phyloP scores from a whole-genome alignment of 2,329 filamentous ascomycete species.

The Beauveria scarabaeidicola region DNA sequence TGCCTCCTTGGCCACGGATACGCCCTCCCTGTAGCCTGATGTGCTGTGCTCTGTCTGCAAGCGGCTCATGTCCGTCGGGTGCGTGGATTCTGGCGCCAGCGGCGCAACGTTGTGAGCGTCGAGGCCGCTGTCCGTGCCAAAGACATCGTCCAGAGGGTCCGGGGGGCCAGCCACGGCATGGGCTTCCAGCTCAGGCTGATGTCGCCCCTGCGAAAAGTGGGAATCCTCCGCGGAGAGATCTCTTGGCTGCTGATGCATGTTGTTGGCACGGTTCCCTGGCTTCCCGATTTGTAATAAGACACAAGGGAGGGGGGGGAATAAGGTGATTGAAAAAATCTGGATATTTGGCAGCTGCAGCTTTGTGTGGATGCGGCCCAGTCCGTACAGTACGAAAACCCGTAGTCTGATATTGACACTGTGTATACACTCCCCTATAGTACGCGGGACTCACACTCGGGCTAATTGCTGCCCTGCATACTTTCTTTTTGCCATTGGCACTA shows the following conservation, averaged over 20 bases:
- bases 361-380: constrained; percentile 7
- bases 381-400: background rate
- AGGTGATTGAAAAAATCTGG: background rate
- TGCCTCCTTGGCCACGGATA: constrained; percentile 63
- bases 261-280: background rate
- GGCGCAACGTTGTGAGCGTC: constrained; percentile 7
- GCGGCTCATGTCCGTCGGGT: constrained; percentile 59
- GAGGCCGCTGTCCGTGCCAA: constrained; percentile 19
- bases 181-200: background rate
- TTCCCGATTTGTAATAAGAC: constrained; percentile 1
- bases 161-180: background rate
- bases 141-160: constrained; percentile 29
- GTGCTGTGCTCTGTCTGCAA: constrained; percentile 71
- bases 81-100: constrained; percentile 17
- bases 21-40: constrained; percentile 83
- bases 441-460: background rate
- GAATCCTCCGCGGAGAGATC: constrained; percentile 7
- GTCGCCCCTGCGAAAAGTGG: constrained; percentile 6
- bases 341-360: constrained; percentile 2
- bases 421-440: too few relatives aligned
- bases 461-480: constrained; percentile 6
- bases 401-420: background rate
- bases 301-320: constrained; percentile 8
- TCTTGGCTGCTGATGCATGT: constrained; percentile 9
- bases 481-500: constrained; percentile 6